Percentiles rank a stretch among this genome's conserved stretches.
Conservation (phyloP, 1,139 yeast genomes). For the Saccharomyces hybrid region DNA sequence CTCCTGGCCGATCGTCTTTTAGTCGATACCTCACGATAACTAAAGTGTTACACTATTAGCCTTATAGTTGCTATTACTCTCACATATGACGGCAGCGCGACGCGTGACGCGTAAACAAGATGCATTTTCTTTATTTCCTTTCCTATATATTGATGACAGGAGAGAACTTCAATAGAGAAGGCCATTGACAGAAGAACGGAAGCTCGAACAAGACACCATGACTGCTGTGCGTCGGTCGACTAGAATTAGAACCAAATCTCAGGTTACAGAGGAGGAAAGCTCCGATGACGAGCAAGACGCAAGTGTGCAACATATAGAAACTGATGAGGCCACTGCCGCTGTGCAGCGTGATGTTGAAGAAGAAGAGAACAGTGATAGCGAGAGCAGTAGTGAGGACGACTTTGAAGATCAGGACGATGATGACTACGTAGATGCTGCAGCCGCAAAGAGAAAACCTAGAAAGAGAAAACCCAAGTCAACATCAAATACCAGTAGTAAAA, state of each 20-base stretch:
- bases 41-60: neutral
- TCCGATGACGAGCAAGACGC: neutral
- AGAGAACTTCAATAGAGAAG: neutral
- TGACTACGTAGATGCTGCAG: conserved; percentile 2
- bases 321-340: conserved; percentile 1
- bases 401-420: conserved; percentile 3
- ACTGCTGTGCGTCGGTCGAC: conserved; percentile 4
- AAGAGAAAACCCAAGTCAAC: neutral
- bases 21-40: neutral
- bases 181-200: too few relatives aligned
- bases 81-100: neutral
- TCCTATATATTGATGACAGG: neutral
- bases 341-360: neutral
- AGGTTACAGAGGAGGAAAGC: neutral
- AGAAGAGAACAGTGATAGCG: neutral
- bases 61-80: neutral
- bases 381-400: conserved; percentile 1
- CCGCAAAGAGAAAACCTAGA: neutral
- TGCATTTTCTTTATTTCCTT: neutral
- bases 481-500: neutral
- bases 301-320: neutral
- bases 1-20: too few relatives aligned
- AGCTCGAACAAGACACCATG: neutral
- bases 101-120: neutral
- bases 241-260: conserved; percentile 1